Evolutionary conservation across 2,329 filamentous ascomycete genomes (phyloP), one percentile per base, ranked within the genome.

Genomic region (Aspergillus alliaceus): DNA sequence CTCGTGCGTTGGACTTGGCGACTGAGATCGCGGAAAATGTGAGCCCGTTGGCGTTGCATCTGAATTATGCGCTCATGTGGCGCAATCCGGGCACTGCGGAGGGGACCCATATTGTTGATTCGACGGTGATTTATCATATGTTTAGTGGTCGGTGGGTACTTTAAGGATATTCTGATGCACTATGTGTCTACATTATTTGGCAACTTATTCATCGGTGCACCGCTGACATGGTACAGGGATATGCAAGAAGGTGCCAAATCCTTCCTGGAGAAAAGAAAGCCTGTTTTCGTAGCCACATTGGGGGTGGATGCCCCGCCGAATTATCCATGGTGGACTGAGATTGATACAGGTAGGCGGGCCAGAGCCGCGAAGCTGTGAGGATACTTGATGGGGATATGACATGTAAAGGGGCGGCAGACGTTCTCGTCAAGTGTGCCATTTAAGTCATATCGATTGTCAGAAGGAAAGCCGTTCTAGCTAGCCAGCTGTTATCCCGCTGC

Each of bases 1-100:
- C 82, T 1, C 80, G 84, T 2, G 89, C 88, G 14, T 73, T 91
- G 40, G 83, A 83, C 66, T 75, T 91, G 27, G 89, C 89, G 1
- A 80, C 81, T 24, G 87, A 90, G 52, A 82, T 91, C 48, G 86
- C 84, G 1, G 75, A 75, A 63, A 89, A 90, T 65, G 87, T 86
- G 25, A 89, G 86, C 64, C 74, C 75, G 1, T 82, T 90, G n/a
- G 83, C 84, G 34, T 84, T 82, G 14, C 80, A 84, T 61, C 67
- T 91, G 57, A 91, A 90, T 83, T 83, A 84, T 69, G 88, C 90
- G 66, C 72, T 92, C 77, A 86, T 92, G 77, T 90, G 82, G 66
- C 66, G 72, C 8, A 70, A 72, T 20, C 68, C 73, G 2, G 78
- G 74, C n/a, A 84, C 80, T 20, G 83, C 88, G 0, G 89, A 92